Evolutionary conservation across 2,329 filamentous ascomycete species (phyloP), one percentile per base, ranked within the genome.

Genomic region (Fusarium kyushuense): DNA sequence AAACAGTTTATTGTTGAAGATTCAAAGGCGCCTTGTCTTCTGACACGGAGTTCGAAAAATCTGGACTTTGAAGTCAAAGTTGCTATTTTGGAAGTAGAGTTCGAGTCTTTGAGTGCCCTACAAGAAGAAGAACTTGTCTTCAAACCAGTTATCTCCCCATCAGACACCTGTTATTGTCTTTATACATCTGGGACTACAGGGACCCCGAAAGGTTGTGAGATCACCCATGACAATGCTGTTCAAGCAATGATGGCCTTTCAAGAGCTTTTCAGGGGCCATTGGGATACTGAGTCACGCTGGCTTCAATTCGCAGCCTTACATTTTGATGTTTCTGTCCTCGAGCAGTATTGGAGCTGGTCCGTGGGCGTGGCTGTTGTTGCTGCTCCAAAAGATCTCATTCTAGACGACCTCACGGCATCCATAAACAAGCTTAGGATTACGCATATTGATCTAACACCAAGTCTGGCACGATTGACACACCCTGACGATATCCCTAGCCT

Each of bases 291-390:
- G 0, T 96, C 94, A 0, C 88, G 91, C 59, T 97, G 93, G 90
- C 83, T 97, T 1, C 95, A 97, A 75, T 97, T 97, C 75, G 95
- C 95, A 2, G 94, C 93, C 0, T 93, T 97, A 58, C 95, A 97
- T 77, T 97, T 97, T 64, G 95, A 97, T 72, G 94, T 97, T 6
- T 96, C 92, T 2, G 92, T 97, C 0, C 84, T 97, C 1, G 94
- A 97, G 75, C 94, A 97, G 74, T 97, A 95, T 76, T 97, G 93
- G 93, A 96, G 90, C 59, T 97, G 94, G 94, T 93, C 91, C 29
- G 92, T 96, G 1, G 94, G 94, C 2, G 94, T 97, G 27, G 90
- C 91, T 6, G 86, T 97, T 1, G 91, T 95, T 3, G 90, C 92
- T 3, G 94, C 92, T 9, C 92, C 93, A 1, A 87, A 92, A 68